Base-by-base conservation (phyloP, 257 asterid species). In the Fraxinus pennsylvanica region DNA sequence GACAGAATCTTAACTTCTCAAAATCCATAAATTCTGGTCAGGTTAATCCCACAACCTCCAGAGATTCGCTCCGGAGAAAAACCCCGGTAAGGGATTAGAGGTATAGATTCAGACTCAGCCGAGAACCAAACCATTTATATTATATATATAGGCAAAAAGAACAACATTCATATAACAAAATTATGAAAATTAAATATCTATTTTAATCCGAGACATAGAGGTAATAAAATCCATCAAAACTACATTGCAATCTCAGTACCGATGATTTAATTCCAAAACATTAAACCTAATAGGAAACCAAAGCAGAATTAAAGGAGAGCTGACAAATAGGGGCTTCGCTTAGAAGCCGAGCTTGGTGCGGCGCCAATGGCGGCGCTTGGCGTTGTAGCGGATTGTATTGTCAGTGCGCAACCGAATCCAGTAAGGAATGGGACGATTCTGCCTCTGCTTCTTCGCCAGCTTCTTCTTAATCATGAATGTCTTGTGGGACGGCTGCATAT, bases 311-410 rank as follows among this genome's bases (percentile, higher is more conserved):
- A 8, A 29, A 30, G 5, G 4, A 33, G 4, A 15, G 65, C 54
- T 30, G 69, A 22, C 17, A 54, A 54, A 36, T 7, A 75, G 0
- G 17, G 77, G 35, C 50, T 32, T 21, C 75, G 80, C 83, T 87
- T 79, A 87, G 84, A 85, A 87, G 19, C 90, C 90, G 82, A 87
- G 90, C 89, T 87, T 87, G 80, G 90, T 87, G 66, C 90, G 90
- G 82, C 90, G 89, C 90, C 90, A 87, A 59, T 87, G 90, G 81
- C 90, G 88, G 79, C 90, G 90, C 87, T 87, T 87, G 81, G 88
- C 90, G 79, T 87, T 87, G 90, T 84, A 87, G 80, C 87, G 85
- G 80, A 87, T 87, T 79, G 90, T 87, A 77, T 87, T 87, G 81
- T 84, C 90, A n/a, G 90, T 87, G 21, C 88, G 83, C 88, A 87